A percentile compares a stretch with the other conserved stretches of the same genome.
phyloP scores from a whole-genome alignment of 805 yeast species.

The Yamadazyma kitorensis region DNA sequence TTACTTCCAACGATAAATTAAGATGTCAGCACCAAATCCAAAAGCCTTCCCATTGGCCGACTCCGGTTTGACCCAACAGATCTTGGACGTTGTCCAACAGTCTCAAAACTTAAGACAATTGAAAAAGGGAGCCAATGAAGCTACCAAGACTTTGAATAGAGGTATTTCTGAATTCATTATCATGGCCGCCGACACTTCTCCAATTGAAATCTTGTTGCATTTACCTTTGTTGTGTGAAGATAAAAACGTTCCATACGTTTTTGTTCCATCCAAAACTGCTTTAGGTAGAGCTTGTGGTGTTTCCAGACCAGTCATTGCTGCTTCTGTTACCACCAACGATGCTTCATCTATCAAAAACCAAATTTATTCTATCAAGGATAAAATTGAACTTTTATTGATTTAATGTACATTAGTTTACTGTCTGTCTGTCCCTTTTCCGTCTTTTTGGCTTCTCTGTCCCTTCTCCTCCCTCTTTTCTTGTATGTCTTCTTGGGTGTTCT shows the following conservation, averaged over 20 bases:
- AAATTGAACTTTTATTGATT: conserved; percentile 95
- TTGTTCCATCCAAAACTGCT: conserved; percentile 97
- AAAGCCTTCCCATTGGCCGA: conserved; percentile 99
- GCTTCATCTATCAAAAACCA: conserved; percentile 97
- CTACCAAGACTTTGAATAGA: conserved; percentile 98
- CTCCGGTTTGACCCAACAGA: conserved; percentile 91
- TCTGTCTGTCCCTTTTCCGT: neutral
- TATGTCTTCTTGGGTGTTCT: too few relatives aligned
- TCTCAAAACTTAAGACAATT: conserved; percentile 96
- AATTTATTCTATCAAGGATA: conserved; percentile 96
- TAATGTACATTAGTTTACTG: conserved; percentile 4
- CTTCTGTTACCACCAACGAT: conserved; percentile 96
- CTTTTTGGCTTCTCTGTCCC: too few relatives aligned
- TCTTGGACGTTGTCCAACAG: conserved; percentile 96
- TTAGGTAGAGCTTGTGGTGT: conserved; percentile 99
- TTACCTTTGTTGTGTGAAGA: conserved; percentile 98
- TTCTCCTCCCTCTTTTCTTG: too few relatives aligned
- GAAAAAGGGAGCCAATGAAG: conserved; percentile 99
- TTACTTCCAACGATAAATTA: conserved; percentile 11
- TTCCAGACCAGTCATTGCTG: conserved; percentile 98
- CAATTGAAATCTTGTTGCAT: conserved; percentile 96
- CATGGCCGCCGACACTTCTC: conserved; percentile 99
- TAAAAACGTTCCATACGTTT: conserved; percentile 98
- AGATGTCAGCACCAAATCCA: conserved; percentile 90
- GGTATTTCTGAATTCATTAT: conserved; percentile 99